phyloP scores from a whole-genome alignment of 1,284 basidiomycete genomes.

The Puccinia triticina region DNA sequence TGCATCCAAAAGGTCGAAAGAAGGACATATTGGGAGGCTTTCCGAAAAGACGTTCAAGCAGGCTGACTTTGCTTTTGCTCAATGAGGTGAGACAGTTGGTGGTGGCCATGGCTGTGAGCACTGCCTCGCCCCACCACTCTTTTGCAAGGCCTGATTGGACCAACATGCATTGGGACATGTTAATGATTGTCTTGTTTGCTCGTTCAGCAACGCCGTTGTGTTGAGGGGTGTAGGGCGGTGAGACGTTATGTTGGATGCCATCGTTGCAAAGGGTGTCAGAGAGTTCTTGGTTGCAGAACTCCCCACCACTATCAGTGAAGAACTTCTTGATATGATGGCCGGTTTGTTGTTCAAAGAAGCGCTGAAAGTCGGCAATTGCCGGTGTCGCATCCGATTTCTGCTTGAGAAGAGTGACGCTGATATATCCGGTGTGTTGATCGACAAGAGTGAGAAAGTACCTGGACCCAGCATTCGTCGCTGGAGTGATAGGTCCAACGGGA shows the following conservation, averaged over 20 bases:
- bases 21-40: no score
- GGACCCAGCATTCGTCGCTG: background rate
- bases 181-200: no score
- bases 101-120: background rate
- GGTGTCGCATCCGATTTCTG: background rate
- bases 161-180: background rate
- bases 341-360: background rate
- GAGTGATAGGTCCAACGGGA: background rate
- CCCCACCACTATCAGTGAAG: background rate
- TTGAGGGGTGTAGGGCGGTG: no score
- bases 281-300: no score
- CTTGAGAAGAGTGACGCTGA: background rate
- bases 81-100: background rate
- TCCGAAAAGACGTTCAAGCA: no score
- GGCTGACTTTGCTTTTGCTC: no score
- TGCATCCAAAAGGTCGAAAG: no score
- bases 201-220: no score
- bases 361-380: background rate
- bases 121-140: slow-evolving; percentile 22
- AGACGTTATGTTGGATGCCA: no score
- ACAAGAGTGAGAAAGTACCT: no score
- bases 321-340: background rate
- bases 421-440: background rate
- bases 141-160: background rate
- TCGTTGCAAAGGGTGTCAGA: no score